Base-by-base conservation (phyloP, 371 early-diverging fungal species). In the Apophysomyces ossiformis region DNA sequence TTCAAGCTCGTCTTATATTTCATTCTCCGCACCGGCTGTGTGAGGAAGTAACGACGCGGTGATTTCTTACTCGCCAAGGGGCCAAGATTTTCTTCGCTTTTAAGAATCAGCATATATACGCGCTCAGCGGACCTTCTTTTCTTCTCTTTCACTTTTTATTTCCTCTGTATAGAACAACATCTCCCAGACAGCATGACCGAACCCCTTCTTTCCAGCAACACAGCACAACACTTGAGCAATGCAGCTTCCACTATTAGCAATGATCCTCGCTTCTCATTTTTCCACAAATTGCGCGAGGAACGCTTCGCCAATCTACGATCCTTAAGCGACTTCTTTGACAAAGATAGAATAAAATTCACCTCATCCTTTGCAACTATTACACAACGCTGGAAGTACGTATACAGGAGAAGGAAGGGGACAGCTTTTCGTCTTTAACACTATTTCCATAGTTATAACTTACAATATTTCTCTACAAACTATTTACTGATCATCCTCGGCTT, bases 381-480 rank as follows among this genome's bases (percentile, higher is more conserved):
- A 18, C 73, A 77, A 39, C 79, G 84, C 44, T 84, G 81, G 83
- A 72, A 83, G 88, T 87, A 82, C 65, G 85, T 63, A 21, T 11
- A 18, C 13, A 8, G 54, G 32, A 35, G 7, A n/a, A 47, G 7
- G 12, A 50, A 5, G 5, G 13, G 5, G 15, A 0, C 9, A 9
- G 4, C 35, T 16, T 21, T 39, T 57, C 13, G 11, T 15, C 56
- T 8, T 37, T 58, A n/a, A 35, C 26, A 32, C 45, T 36, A 58
- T 2, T 60, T 67, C 15, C 39, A 11, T 71, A 87, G 87, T 70
- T 87, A 87, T 61, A 90, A 89, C 68, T 67, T 89, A 54, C 77
- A 75, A 57, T 84, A 89, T 57, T 89, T 85, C 69, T 88, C 86
- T 58, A 82, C 85, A 68, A 90, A 90, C 73, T 90, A 90, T 64